Percentiles rank a stretch among this genome's conserved stretches.
Conservation (phyloP, 2,329 filamentous ascomycete genomes). For the Zalaria obscura region DNA sequence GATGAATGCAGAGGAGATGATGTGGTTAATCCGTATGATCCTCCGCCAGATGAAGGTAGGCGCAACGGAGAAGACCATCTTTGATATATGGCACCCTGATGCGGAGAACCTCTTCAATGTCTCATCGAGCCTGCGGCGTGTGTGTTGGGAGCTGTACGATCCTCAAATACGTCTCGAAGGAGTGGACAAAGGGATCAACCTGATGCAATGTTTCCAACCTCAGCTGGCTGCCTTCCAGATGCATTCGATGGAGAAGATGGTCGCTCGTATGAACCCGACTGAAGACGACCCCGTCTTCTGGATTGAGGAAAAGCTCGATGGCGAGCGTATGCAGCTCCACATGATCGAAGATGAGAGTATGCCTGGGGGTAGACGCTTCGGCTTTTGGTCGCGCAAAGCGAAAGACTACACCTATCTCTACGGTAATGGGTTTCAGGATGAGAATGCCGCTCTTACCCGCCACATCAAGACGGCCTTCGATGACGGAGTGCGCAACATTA, state of each 20-base stretch:
- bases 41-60: slow-evolving; percentile 63
- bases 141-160: slow-evolving; percentile 88
- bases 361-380: slow-evolving; percentile 59
- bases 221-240: slow-evolving; percentile 89
- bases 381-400: slow-evolving; percentile 89
- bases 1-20: slow-evolving; percentile 88
- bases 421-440: slow-evolving; percentile 60
- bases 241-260: slow-evolving; percentile 67
- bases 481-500: slow-evolving; percentile 65
- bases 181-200: slow-evolving; percentile 56
- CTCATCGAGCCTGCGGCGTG: slow-evolving; percentile 74
- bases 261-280: slow-evolving; percentile 50
- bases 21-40: slow-evolving; percentile 91
- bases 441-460: slow-evolving; percentile 63
- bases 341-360: slow-evolving; percentile 58
- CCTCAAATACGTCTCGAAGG: slow-evolving; percentile 57
- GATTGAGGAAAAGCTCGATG: slow-evolving; percentile 97
- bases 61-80: slow-evolving; percentile 77
- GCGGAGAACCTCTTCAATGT: slow-evolving; percentile 58
- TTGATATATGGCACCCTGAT: slow-evolving; percentile 49
- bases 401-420: slow-evolving; percentile 96
- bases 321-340: slow-evolving; percentile 93
- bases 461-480: slow-evolving; percentile 68
- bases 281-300: slow-evolving; percentile 69
- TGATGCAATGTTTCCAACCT: slow-evolving; percentile 95